Evolutionary conservation across 2,329 filamentous ascomycete genomes (phyloP).

Genomic region (Fusarium cicatricum): DNA sequence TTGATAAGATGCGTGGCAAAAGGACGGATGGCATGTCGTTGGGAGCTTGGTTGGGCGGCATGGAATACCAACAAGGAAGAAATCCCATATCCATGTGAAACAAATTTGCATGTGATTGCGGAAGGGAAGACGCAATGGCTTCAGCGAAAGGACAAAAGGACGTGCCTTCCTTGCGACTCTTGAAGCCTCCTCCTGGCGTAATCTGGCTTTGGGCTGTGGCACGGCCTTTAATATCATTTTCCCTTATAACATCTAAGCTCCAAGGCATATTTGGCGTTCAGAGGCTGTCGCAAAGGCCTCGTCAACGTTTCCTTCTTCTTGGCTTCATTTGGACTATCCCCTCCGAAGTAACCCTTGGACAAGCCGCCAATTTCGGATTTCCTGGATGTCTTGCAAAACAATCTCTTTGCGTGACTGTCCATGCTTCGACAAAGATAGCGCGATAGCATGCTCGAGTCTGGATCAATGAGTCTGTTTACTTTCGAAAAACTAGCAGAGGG

Average conservation of each 20-base stretch:
- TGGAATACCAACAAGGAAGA: constrained; percentile 15
- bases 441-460: not conserved
- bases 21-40: constrained; percentile 32
- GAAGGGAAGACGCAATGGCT: constrained; percentile 8
- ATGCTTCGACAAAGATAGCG: not conserved
- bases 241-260: not conserved
- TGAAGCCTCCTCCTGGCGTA: constrained; percentile 1
- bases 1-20: constrained; percentile 35
- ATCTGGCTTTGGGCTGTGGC: not conserved
- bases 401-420: constrained; percentile 5
- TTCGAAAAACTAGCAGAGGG: not conserved
- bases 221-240: constrained; percentile 3
- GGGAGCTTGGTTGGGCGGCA: constrained; percentile 14
- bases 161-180: constrained; percentile 12
- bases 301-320: not conserved
- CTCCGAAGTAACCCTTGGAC: not conserved
- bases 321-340: not conserved
- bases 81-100: constrained; percentile 21
- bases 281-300: not conserved
- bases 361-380: constrained; percentile 13
- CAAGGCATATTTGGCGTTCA: not conserved
- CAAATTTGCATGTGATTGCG: constrained; percentile 40
- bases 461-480: not conserved
- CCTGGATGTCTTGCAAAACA: constrained; percentile 17
- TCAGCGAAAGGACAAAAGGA: constrained; percentile 12